Percentiles rank a stretch among this genome's conserved stretches.
phyloP scores from a whole-genome alignment of 2,329 filamentous ascomycete species.

The Cordyceps javanica region DNA sequence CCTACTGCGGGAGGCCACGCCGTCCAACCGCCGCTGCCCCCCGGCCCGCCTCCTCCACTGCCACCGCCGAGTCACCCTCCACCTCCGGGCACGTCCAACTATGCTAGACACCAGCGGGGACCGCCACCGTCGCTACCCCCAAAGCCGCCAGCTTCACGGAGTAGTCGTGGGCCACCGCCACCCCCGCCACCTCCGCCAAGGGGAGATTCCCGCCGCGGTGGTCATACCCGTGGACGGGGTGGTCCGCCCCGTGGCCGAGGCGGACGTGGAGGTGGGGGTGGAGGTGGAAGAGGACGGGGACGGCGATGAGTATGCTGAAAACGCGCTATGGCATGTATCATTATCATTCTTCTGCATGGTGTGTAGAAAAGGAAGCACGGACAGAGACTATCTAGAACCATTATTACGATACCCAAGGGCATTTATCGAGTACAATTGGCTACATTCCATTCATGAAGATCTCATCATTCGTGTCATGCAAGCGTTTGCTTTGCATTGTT shows the following conservation, averaged over 20 bases:
- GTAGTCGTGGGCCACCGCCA: constrained; percentile 25
- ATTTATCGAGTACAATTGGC: constrained; percentile 4
- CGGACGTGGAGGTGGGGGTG: constrained; percentile 20
- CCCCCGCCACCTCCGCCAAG: constrained; percentile 15
- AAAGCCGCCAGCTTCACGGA: constrained; percentile 8
- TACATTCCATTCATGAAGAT: neutral
- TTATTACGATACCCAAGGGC: neutral
- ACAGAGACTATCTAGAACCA: neutral
- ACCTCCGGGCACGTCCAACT: constrained; percentile 19
- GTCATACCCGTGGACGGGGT: neutral
- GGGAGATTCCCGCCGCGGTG: neutral
- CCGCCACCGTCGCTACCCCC: constrained; percentile 15
- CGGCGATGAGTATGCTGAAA: neutral
- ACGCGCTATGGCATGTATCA: neutral
- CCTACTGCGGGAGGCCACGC: constrained; percentile 17
- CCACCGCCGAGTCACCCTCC: constrained; percentile 20
- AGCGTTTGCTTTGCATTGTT: neutral
- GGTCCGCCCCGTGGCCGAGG: constrained; percentile 17
- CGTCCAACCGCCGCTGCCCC: constrained; percentile 32
- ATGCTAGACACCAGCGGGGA: constrained; percentile 9
- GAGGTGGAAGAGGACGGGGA: constrained; percentile 18
- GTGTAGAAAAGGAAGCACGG: neutral
- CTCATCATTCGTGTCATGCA: neutral
- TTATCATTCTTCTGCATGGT: neutral
- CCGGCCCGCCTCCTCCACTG: constrained; percentile 30